A percentile compares a stretch with the other conserved stretches of the same genome.
These are phyloP conservation scores for Bocquillonia castaneifolia DNA, from an alignment of 441 rosid genomes.

Conservation along the genomic window DNA sequence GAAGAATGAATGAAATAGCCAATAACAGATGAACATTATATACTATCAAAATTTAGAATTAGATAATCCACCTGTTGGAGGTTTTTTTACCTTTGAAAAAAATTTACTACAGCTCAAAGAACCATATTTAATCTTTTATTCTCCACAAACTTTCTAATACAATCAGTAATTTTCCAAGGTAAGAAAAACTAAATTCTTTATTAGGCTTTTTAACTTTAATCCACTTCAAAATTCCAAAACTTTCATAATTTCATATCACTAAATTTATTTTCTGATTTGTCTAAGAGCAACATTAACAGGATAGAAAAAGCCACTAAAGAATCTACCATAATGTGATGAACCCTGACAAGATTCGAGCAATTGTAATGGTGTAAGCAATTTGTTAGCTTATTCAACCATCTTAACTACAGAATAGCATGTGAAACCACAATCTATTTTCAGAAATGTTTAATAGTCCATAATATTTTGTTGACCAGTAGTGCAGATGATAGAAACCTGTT, in stretches of 20 bases:
- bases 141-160: neutral
- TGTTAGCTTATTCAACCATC: neutral
- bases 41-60: neutral
- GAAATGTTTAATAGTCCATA: neutral
- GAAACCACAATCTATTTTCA: neutral
- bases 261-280: constrained; percentile 2
- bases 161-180: neutral
- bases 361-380: neutral
- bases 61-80: neutral
- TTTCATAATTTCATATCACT: neutral
- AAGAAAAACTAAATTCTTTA: constrained; percentile 4
- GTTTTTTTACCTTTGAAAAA: constrained; percentile 4
- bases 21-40: neutral
- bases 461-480: neutral
- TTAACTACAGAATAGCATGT: neutral
- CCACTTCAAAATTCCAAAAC: constrained; percentile 6
- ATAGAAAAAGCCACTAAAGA: neutral
- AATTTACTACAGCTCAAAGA: neutral
- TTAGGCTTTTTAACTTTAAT: neutral
- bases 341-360: constrained; percentile 4
- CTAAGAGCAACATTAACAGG: neutral
- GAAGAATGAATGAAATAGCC: neutral
- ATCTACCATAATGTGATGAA: neutral
- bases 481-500: constrained; percentile 38
- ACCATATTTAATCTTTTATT: neutral